Conservation (phyloP, 73 alveolate genomes). For the Diophrys appendiculata region DNA sequence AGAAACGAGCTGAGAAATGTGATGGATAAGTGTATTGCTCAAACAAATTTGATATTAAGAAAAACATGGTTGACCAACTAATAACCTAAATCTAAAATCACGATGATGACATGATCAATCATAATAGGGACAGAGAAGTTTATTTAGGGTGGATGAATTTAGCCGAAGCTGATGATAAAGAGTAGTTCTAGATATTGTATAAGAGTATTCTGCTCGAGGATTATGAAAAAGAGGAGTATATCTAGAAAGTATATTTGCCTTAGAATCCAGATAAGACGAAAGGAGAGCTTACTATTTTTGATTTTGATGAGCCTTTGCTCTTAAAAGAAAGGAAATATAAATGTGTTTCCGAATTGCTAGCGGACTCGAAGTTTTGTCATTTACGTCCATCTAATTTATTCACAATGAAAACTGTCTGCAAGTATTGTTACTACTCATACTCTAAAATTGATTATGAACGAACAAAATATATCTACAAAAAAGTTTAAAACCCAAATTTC, state of each 20-base stretch:
- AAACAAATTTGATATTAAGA: too few species aligned
- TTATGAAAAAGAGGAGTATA: conserved; percentile 27
- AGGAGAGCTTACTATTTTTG: background rate
- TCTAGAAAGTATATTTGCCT: background rate
- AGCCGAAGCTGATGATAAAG: conserved; percentile 12
- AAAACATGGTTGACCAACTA: too few species aligned
- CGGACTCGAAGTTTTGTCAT: conserved; percentile 13
- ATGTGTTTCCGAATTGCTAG: conserved; percentile 4
- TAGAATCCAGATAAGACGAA: conserved; percentile 8
- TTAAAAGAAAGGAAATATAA: conserved; percentile 17
- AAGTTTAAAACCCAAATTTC: background rate
- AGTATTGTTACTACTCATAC: conserved; percentile 17
- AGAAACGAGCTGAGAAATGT: too few species aligned
- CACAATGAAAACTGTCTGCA: conserved; percentile 16
- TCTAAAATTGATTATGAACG: conserved; percentile 42
- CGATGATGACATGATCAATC: conserved; percentile 31
- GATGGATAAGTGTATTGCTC: too few species aligned
- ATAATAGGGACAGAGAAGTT: conserved; percentile 40
- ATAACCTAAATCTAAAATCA: too few species aligned
- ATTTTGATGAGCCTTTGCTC: conserved; percentile 29
- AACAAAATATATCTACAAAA: conserved; percentile 1
- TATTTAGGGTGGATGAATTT: conserved; percentile 42
- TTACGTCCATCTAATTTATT: conserved; percentile 24
- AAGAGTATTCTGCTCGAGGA: conserved; percentile 24
- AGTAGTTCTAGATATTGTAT: conserved; percentile 6